Base-by-base conservation (phyloP, 2,329 filamentous ascomycete genomes). In the Rhynchosporium agropyri region DNA sequence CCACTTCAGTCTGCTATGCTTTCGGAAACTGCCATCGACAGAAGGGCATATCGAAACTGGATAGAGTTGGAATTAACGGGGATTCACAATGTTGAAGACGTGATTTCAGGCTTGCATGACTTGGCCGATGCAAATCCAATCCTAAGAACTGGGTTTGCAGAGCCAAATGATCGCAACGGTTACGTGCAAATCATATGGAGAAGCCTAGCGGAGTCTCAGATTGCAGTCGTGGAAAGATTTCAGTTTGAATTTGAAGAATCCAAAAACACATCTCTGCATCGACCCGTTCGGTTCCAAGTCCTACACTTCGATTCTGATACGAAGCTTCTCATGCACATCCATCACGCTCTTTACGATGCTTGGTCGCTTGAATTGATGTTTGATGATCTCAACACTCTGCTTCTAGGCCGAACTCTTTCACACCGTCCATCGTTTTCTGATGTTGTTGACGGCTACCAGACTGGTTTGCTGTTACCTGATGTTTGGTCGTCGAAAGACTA, bases 291-390 rank as follows among this genome's bases (percentile, higher is more conserved):
- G 15, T 76, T 92, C n/a, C 83, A 90, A 63, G 76, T 92, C 1
- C 68, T 69, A 12, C 55, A 67, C 58, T 38, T 58, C 7, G 20
- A 67, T 20, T 56, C 72, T 4, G 61, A 66, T 54, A 60, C 72
- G 2, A 70, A 72, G 38, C 68, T 77, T 3, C 74, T 73, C 63
- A 75, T 74, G 1, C 70, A 88, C 12, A 79, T 96, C 0, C 92
- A 96, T 72, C 93, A 97, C 75, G 87, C 91, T 0, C 74, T 96
- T 0, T 97, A 96, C 72, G 93, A 97, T 74, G 93, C 92, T n/a
- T 97, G 93, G 93, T 93, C 92, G 0, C 83, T 92, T 72, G 89
- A 97, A 58, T 79, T 94, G 36, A 76, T 96, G 0, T 72, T 91
- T 13, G 77, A 82, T 31, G 91, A 97, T 73, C 77, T 96, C 4